A percentile compares a stretch with the other conserved stretches of the same genome.
Evolutionary conservation across 495 filamentous ascomycete genomes (phyloP).

Genomic region (Aspergillus nanangensis): DNA sequence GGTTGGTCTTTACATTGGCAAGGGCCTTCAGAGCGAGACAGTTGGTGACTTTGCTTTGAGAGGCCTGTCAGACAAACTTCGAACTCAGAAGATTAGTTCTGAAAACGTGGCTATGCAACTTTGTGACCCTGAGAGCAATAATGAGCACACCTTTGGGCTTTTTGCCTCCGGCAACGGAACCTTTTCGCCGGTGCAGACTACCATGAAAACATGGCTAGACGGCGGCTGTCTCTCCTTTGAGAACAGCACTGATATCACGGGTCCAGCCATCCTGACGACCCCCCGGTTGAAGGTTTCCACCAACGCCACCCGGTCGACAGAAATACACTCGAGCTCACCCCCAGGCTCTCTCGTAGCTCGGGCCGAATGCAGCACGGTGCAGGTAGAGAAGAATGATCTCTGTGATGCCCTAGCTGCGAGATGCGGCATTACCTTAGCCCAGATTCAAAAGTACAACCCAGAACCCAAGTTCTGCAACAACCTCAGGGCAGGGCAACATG

Average conservation of each 20-base stretch:
- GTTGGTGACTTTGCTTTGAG: slow-evolving; percentile 17
- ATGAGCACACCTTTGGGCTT: slow-evolving; percentile 28
- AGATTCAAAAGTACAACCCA: slow-evolving; percentile 39
- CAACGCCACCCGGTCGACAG: slow-evolving; percentile 6
- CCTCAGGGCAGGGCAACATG: slow-evolving; percentile 27
- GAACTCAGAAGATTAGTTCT: slow-evolving; percentile 8
- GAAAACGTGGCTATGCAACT: slow-evolving; percentile 32
- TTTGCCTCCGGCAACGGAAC: slow-evolving; percentile 24
- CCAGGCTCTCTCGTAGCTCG: neutral
- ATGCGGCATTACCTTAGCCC: slow-evolving; percentile 5
- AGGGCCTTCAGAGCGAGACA: slow-evolving; percentile 22
- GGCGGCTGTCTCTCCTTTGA: slow-evolving; percentile 25
- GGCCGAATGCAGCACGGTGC: neutral
- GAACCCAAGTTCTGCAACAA: slow-evolving; percentile 26
- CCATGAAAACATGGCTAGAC: slow-evolving; percentile 28
- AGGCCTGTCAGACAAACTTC: slow-evolving; percentile 11
- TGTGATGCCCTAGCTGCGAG: neutral
- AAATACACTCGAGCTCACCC: neutral
- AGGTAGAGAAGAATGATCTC: neutral
- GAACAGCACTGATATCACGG: slow-evolving; percentile 9
- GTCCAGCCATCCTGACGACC: slow-evolving; percentile 13
- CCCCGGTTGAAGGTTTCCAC: slow-evolving; percentile 5
- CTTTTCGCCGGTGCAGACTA: slow-evolving; percentile 25
- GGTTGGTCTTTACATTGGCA: slow-evolving; percentile 21
- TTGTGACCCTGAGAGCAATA: slow-evolving; percentile 18